Percentiles rank a stretch among this genome's conserved stretches.
phyloP scores from a whole-genome alignment of 2,329 filamentous ascomycete genomes.

The Fusarium tanahbumbuense region DNA sequence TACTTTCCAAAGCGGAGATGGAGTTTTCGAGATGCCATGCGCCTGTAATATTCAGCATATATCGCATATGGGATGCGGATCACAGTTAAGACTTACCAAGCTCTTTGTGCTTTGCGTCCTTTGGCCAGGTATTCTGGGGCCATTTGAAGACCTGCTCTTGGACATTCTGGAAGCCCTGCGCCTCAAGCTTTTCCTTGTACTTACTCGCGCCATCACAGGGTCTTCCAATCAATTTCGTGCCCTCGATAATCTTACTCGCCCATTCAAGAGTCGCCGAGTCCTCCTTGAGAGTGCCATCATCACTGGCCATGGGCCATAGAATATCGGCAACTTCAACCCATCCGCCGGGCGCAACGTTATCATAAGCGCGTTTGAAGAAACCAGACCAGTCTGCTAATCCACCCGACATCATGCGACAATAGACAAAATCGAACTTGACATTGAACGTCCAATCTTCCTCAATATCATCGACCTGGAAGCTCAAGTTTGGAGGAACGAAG shows the following conservation, averaged over 20 bases:
- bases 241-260: conserved; percentile 41
- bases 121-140: conserved; percentile 62
- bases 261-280: conserved; percentile 39
- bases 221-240: conserved; percentile 43
- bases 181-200: conserved; percentile 52
- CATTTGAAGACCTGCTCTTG: conserved; percentile 58
- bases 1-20: conserved; percentile 40
- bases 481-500: conserved; percentile 41
- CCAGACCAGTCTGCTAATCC: conserved; percentile 35
- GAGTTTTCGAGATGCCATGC: conserved; percentile 40
- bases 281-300: conserved; percentile 23
- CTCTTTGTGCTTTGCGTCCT: conserved; percentile 61
- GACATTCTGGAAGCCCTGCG: conserved; percentile 64
- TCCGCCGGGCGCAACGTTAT: conserved; percentile 38
- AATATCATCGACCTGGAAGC: conserved; percentile 44
- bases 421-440: conserved; percentile 45
- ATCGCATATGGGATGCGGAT: rapidly evolving
- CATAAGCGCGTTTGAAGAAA: conserved; percentile 41
- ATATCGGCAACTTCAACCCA: conserved; percentile 44
- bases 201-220: conserved; percentile 39
- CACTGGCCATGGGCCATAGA: conserved; percentile 12
- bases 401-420: conserved; percentile 42
- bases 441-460: conserved; percentile 44
- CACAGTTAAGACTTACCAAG: conserved; percentile 39
- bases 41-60: conserved; percentile 43